Conservation (phyloP, 2,329 filamentous ascomycete species). For the Aspergillus eucalypticola region DNA sequence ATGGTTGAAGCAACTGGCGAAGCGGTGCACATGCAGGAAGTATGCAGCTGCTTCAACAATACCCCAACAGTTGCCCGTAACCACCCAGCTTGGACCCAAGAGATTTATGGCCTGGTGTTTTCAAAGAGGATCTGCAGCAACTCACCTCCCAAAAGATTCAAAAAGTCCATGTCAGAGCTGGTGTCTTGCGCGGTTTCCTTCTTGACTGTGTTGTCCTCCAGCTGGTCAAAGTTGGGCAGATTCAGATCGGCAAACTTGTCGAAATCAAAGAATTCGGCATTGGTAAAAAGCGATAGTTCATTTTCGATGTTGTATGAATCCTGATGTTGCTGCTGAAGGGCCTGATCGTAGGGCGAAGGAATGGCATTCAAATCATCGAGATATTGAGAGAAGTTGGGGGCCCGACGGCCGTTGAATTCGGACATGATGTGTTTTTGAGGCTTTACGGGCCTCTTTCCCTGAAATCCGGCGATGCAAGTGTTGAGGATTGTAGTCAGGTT, state of each 20-base stretch:
- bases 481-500: background rate
- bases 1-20: background rate
- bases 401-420: constrained; percentile 72
- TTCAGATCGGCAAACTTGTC: constrained; percentile 51
- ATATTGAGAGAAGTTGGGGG: constrained; percentile 86
- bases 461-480: background rate
- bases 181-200: constrained; percentile 22
- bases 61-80: background rate
- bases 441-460: constrained; percentile 11
- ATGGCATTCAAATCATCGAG: constrained; percentile 80
- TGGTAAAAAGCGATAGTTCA: constrained; percentile 76
- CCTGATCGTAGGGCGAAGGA: constrained; percentile 64
- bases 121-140: constrained; percentile 14
- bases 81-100: constrained; percentile 5
- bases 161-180: constrained; percentile 41
- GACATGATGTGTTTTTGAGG: constrained; percentile 57
- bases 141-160: constrained; percentile 47
- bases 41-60: background rate
- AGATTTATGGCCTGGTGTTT: background rate
- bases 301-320: constrained; percentile 67
- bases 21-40: background rate
- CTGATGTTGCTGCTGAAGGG: constrained; percentile 58
- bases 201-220: constrained; percentile 32
- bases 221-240: constrained; percentile 35
- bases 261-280: constrained; percentile 79